Base-by-base conservation (phyloP, 2,329 filamentous ascomycete genomes). In the Trichoderma sp. region DNA sequence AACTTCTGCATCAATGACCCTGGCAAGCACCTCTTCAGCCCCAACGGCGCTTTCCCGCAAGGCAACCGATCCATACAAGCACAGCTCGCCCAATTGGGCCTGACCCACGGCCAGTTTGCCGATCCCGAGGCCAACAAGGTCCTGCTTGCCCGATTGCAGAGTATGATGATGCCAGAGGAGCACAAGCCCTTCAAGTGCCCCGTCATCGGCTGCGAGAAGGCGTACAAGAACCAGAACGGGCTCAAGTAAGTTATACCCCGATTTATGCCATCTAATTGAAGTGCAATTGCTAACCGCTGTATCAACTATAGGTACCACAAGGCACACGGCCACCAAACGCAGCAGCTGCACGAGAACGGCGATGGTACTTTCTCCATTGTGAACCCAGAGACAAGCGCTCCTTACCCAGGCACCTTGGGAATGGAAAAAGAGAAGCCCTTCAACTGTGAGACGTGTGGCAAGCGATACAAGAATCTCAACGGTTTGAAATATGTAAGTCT, bases 371-470 rank as follows among this genome's bases (percentile, higher is more conserved):
- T 97, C 80, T 98, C 95, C 0, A 99, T 99, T 75, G 95, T 99
- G 66, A 97, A 99, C 77, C 96, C 96, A 0, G 93, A 97, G 79
- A 98, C 96, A 0, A 96, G 93, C 32, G 89, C 94, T 1, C 96
- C 96, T 0, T 99, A 98, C 75, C 96, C 96, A 0, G 96, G 96
- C 36, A 98, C 96, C 1, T 86, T 97, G 43, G 96, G 96, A n/a
- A 99, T 99, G 96, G 96, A 99, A 84, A 99, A 98, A 81, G 95
- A 98, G 85, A 99, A 99, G 85, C 96, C 96, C 3, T 98, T 98
- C 81, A 95, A 95, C 79, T 99, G 96, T 81, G 95, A 98, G 75
- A 92, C 94, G 12, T 99, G 96, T 80, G 95, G 95, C 77, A 99
- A 99, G 85, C 92, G 96, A 67, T 99, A 99, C 85, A 99, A 99